These are phyloP conservation scores for Primulina eburnea DNA, from an alignment of 257 asterid genomes.

Conservation along the genomic window DNA sequence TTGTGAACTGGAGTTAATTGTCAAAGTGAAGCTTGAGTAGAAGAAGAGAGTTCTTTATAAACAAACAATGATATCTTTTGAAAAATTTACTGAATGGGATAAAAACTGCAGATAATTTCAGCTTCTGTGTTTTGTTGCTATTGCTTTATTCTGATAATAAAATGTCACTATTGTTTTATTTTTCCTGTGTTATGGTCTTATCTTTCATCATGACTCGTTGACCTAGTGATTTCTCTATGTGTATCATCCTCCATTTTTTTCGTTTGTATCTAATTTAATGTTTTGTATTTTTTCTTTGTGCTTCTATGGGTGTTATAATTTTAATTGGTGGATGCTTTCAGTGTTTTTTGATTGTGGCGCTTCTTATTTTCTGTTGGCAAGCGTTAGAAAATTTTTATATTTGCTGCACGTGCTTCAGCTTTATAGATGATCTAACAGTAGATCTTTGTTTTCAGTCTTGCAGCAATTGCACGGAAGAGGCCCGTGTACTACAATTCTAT, in stretches of 20 bases:
- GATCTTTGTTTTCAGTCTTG: constrained; percentile 65
- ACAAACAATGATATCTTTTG: neutral
- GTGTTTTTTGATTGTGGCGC: constrained; percentile 16
- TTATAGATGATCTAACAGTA: constrained; percentile 20
- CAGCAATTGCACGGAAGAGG: constrained; percentile 80
- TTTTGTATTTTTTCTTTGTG: neutral
- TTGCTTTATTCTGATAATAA: neutral
- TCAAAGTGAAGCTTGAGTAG: constrained; percentile 8
- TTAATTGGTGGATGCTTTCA: constrained; percentile 9
- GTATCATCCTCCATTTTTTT: constrained; percentile 7
- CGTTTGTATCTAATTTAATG: constrained; percentile 17
- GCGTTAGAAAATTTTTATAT: constrained; percentile 10
- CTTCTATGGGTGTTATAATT: neutral
- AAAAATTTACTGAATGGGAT: constrained; percentile 12
- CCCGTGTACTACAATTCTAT: constrained; percentile 62
- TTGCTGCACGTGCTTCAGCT: constrained; percentile 8
- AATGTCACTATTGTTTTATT: constrained; percentile 6
- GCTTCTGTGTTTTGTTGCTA: neutral
- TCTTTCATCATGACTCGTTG: constrained; percentile 8
- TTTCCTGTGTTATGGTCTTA: constrained; percentile 5
- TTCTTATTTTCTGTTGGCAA: constrained; percentile 14
- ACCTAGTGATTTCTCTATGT: constrained; percentile 5
- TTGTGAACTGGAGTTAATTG: constrained; percentile 4
- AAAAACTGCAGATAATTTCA: neutral
- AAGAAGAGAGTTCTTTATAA: neutral